phyloP scores from a whole-genome alignment of 108 stramenopile species.

The Tribonema minus region DNA sequence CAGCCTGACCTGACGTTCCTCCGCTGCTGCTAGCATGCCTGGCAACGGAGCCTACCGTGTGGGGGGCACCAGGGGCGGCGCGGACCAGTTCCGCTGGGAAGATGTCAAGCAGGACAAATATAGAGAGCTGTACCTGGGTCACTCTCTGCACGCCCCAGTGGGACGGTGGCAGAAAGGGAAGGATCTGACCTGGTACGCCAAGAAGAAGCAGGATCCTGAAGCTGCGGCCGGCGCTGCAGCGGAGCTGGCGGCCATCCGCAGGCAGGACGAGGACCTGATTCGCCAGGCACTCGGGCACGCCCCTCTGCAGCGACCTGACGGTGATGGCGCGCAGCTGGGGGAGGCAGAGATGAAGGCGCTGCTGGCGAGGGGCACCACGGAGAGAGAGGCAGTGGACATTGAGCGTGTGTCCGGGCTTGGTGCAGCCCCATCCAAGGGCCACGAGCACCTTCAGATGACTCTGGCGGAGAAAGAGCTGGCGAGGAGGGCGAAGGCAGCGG shows the following conservation, averaged over 20 bases:
- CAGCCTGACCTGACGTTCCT: no score
- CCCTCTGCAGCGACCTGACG: no score
- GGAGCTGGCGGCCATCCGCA: conserved; percentile 21
- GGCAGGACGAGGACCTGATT: conserved; percentile 47
- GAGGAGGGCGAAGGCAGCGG: background rate
- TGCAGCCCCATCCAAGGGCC: conserved; percentile 28
- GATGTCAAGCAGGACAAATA: conserved; percentile 44
- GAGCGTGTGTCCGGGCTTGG: conserved; percentile 50
- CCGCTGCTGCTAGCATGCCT: no score
- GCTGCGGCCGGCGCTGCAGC: conserved; percentile 1
- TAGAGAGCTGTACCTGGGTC: conserved; percentile 51
- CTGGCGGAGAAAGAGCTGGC: conserved; percentile 6
- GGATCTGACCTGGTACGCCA: conserved; percentile 52
- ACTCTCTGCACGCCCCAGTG: conserved; percentile 50
- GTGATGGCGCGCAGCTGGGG: background rate
- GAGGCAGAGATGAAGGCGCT: conserved; percentile 33
- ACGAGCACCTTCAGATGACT: conserved; percentile 12
- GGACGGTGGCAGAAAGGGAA: conserved; percentile 55
- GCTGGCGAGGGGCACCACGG: conserved; percentile 37
- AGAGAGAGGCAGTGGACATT: background rate
- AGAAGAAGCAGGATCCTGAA: background rate
- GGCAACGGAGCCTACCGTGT: conserved; percentile 9
- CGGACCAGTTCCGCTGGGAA: conserved; percentile 41
- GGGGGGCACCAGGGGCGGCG: conserved; percentile 27
- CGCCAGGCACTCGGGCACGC: conserved; percentile 43